Base-by-base conservation (phyloP, 1,284 basidiomycete genomes). In the Cerrena zonata region DNA sequence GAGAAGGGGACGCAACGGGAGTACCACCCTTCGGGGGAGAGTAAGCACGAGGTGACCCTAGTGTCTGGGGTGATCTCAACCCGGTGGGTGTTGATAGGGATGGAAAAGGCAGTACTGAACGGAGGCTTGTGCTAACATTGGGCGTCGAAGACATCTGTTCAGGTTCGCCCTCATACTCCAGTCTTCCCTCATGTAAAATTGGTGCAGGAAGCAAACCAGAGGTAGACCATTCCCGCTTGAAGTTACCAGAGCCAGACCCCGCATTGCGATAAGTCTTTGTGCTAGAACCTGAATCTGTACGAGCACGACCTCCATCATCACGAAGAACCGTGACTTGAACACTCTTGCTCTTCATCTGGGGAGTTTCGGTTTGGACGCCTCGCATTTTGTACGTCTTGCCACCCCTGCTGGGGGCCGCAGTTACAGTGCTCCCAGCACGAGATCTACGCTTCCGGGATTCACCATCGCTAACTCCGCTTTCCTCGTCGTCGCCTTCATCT, bases 401-500 rank as follows among this genome's bases (percentile, higher is more conserved):
- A 54, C 61, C 56, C 52, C 70, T 71, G 15, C 66, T 69, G 3
- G 68, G 60, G 11, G 70, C 63, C 36, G 54, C 26, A 43, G 58
- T 52, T 13, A 58, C 61, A n/a, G 57, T 52, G 26, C 65, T 66
- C 30, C 56, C 58, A 1, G 64, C 52, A 18, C 69, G 61, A 18
- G 75, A 73, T 12, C 68, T 65, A 45, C 69, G 68, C 19, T 54
- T 53, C 58, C 44, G 54, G 58, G 54, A 57, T 57, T 48, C 51
- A 53, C 48, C 47, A 11, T 47, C 30, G n/a, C 42, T 61, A 56
- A 53, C 50, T 49, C 59, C 55, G 56, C 58, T 53, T 22, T 66
- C 66, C 30, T 70, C 67, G n/a, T 74, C 83, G 43, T 85, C 82
- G n/a, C 80, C 80, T 52, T 90, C 87, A 53, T 88, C 89, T 59